Evolutionary conservation across 2,329 filamentous ascomycete genomes (phyloP).

Genomic region (Clonostachys solani): DNA sequence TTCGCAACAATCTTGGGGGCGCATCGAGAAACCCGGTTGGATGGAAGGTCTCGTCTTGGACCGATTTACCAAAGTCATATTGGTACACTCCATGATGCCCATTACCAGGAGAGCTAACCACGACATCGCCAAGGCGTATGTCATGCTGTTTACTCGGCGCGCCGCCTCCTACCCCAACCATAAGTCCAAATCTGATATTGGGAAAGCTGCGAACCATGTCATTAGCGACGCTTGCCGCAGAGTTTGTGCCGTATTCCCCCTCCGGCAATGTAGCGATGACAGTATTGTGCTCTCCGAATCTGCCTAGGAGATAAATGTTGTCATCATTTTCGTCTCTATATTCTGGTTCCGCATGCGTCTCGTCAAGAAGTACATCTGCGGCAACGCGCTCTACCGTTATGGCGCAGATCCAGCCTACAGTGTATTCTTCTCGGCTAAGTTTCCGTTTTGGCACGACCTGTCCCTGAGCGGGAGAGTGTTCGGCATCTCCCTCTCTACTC

Average conservation of each 20-base stretch:
- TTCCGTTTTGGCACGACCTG: no score
- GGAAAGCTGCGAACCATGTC: slow-evolving; percentile 22
- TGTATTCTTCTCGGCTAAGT: slow-evolving; percentile 17
- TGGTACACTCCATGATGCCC: slow-evolving; percentile 1
- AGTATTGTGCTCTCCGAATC: slow-evolving; percentile 9
- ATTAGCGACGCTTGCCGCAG: slow-evolving; percentile 14
- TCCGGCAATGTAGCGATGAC: slow-evolving; percentile 10
- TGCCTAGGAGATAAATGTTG: slow-evolving; percentile 8
- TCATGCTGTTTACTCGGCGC: slow-evolving; percentile 24
- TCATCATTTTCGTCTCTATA: slow-evolving; percentile 8
- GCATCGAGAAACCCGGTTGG: neutral
- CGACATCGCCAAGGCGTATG: slow-evolving; percentile 21
- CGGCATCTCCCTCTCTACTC: no score
- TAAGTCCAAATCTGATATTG: slow-evolving; percentile 17
- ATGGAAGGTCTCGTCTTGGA: slow-evolving; percentile 2
- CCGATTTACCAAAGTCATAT: slow-evolving; percentile 5
- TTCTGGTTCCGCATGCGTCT: slow-evolving; percentile 18
- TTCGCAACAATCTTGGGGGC: neutral
- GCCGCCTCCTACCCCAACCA: slow-evolving; percentile 24
- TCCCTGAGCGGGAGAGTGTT: no score
- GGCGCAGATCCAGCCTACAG: slow-evolving; percentile 38
- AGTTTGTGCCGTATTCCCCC: slow-evolving; percentile 8
- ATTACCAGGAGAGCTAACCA: slow-evolving; percentile 7
- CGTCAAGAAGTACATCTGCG: slow-evolving; percentile 30
- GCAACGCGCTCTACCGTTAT: slow-evolving; percentile 27